Evolutionary conservation across 345 rosid species (phyloP), one percentile per base, ranked within the genome.

Genomic region (Moricandia moricandioides): DNA sequence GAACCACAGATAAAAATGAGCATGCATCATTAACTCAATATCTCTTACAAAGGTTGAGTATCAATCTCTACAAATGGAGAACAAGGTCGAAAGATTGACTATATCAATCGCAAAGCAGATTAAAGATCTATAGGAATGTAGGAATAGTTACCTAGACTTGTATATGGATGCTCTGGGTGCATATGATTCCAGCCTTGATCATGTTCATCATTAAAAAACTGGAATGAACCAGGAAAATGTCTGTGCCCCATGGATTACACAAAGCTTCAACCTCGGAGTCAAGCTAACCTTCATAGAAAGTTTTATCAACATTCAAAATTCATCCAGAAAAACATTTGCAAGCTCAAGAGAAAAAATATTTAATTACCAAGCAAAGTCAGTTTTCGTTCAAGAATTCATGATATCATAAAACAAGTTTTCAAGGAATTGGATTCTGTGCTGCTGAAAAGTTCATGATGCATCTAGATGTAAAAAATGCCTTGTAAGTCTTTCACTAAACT

Each of bases 181-280:
- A 83, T 51, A 70, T 82, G 85, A 80, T 84, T 87, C 97, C 92
- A 86, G 77, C 76, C 80, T 81, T 87, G 88, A 65, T 87, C 91
- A 77, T 79, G 84, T 72, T 85, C 95, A 80, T 68, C 79, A 72
- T 84, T 89, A 72, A 88, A 85, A 83, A 70, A 75, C 45, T 81
- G 91, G 54, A 89, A 73, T 37, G 83, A 70, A 79, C 80, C 82
- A 47, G 67, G 86, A 70, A 88, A 84, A 66, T 86, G 84, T 57
- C 88, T 86, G 72, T 89, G 93, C 65, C 87, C 93, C 97, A 92
- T 91, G 52, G 24, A 21, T 21, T 56, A 52, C 52, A 31, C 55
- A 49, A 69, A 12, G 55, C 59, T 76, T 70, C 67, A 56, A 60
- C 47, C 70, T 78, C 45, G 33, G 43, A 34, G 33, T 69, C 69